Evolutionary conservation across 495 filamentous ascomycete genomes (phyloP).

Genomic region (Arthonia radiata): DNA sequence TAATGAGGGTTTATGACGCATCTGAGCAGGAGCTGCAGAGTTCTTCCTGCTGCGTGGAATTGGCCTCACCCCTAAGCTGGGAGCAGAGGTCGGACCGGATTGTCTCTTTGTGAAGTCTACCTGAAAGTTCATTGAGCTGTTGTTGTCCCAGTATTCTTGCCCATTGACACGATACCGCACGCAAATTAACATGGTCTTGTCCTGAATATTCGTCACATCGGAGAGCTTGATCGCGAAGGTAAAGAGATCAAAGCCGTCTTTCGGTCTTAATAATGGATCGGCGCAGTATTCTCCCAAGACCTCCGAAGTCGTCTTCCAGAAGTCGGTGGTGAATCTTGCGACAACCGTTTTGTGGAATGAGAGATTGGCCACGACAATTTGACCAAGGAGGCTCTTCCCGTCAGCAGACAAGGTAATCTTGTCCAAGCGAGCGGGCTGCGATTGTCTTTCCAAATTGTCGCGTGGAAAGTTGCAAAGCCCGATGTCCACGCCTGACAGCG

Average conservation of each 20-base stretch:
- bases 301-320: conserved; percentile 95
- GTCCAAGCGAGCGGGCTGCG: conserved; percentile 50
- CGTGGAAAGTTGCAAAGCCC: conserved; percentile 57
- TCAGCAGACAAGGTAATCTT: conserved; percentile 65
- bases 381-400: conserved; percentile 61
- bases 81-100: conserved; percentile 12
- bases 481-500: conserved; percentile 75
- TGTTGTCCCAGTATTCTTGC: conserved; percentile 91
- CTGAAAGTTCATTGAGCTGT: conserved; percentile 62
- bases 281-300: conserved; percentile 68
- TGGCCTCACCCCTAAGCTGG: conserved; percentile 28
- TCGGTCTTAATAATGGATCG: conserved; percentile 38
- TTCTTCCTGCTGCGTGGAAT: conserved; percentile 55
- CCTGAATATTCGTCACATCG: conserved; percentile 70
- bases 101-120: conserved; percentile 65
- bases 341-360: conserved; percentile 73
- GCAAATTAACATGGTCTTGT: conserved; percentile 77
- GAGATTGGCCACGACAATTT: conserved; percentile 63
- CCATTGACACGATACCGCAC: conserved; percentile 69
- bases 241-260: conserved; percentile 63
- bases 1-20: conserved; percentile 36
- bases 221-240: conserved; percentile 81
- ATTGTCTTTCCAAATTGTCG: conserved; percentile 34
- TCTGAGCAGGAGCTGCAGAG: conserved; percentile 22
- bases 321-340: conserved; percentile 84